These are phyloP conservation scores for Claviceps arundinis DNA, from an alignment of 2,329 filamentous ascomycete genomes.

Conservation along the genomic window DNA sequence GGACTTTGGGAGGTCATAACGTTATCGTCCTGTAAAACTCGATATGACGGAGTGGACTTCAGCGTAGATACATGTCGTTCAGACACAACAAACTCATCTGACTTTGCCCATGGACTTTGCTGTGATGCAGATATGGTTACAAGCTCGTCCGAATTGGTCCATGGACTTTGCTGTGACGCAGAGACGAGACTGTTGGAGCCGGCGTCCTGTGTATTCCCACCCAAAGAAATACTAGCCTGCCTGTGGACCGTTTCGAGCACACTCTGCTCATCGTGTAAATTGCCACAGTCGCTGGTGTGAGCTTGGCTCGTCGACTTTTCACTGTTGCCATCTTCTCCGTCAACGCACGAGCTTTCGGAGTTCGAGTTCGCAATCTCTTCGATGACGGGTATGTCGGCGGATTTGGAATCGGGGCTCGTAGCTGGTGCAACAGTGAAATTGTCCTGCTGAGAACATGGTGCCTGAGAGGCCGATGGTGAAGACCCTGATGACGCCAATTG, in stretches of 20 bases:
- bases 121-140: slow-evolving; percentile 3
- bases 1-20: slow-evolving; percentile 10
- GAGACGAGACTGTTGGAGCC: not conserved
- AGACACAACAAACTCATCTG: slow-evolving; percentile 1
- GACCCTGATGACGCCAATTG: slow-evolving; percentile 5
- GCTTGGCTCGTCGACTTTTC: not conserved
- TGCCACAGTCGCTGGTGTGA: not conserved
- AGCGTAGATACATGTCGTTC: not conserved
- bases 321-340: not conserved
- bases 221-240: not conserved
- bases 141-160: slow-evolving; percentile 4
- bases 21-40: not conserved
- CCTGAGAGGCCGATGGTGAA: not conserved
- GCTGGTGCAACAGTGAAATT: not conserved
- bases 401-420: not conserved
- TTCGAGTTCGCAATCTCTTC: not conserved
- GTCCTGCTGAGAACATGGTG: not conserved
- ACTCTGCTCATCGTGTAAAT: not conserved
- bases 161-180: slow-evolving; percentile 8
- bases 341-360: not conserved
- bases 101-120: slow-evolving; percentile 8
- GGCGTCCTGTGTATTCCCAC: not conserved
- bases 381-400: not conserved
- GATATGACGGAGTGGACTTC: no score
- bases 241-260: not conserved